phyloP scores from a whole-genome alignment of 2,329 filamentous ascomycete species.

The Alternaria triticimaculans region DNA sequence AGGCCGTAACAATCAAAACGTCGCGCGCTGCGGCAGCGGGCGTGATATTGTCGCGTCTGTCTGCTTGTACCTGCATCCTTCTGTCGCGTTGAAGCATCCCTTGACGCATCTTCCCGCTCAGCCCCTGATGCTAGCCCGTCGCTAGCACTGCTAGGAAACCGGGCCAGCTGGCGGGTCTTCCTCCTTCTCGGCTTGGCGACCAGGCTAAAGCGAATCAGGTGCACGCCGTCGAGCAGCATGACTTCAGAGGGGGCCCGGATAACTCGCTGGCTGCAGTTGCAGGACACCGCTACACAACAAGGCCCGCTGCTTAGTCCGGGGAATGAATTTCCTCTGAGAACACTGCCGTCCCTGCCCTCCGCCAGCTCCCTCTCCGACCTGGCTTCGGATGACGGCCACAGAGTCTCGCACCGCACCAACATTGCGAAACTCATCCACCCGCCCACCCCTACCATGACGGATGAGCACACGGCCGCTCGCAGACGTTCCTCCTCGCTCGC shows the following conservation, averaged over 20 bases:
- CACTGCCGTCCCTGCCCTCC: constrained; percentile 44
- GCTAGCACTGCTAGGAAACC: constrained; percentile 10
- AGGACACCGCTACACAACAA: constrained; percentile 31
- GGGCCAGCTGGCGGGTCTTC: constrained; percentile 1
- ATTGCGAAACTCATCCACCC: constrained; percentile 41
- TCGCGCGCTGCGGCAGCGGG: constrained; percentile 2
- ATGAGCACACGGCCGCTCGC: constrained; percentile 36
- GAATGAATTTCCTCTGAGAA: constrained; percentile 47
- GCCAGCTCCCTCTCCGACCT: constrained; percentile 34
- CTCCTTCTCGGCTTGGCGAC: constrained; percentile 6
- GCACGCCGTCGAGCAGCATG: constrained; percentile 21
- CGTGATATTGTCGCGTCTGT: not conserved
- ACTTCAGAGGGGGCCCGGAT: constrained; percentile 32
- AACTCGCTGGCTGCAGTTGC: constrained; percentile 41
- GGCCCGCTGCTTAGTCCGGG: constrained; percentile 41
- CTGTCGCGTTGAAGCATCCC: constrained; percentile 18
- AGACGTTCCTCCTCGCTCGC: constrained; percentile 46
- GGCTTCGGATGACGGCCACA: constrained; percentile 24
- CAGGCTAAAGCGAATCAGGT: constrained; percentile 24
- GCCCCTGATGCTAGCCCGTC: constrained; percentile 26
- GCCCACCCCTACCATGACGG: constrained; percentile 42
- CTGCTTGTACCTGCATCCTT: constrained; percentile 21
- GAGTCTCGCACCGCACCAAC: constrained; percentile 20
- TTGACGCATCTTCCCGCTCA: constrained; percentile 22
- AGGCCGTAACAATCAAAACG: constrained; percentile 11